Percentiles rank a stretch among this genome's conserved stretches.
Conservation (phyloP, 805 yeast genomes). For the Candida stauntonica region DNA sequence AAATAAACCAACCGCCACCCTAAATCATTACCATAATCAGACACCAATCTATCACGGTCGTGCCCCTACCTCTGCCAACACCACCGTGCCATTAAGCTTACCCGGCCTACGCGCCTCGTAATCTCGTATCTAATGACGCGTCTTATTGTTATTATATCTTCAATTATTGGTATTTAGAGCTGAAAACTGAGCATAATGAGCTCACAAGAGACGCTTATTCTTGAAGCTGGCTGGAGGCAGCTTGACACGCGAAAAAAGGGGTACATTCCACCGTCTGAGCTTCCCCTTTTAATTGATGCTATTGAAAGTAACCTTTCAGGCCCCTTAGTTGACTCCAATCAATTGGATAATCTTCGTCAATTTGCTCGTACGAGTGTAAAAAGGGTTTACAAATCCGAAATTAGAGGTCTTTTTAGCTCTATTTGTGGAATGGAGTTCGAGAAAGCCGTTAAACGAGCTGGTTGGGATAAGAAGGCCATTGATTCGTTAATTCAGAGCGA, state of each 20-base stretch:
- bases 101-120: no score
- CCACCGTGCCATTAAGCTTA: no score
- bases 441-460: constrained; percentile 24
- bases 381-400: constrained; percentile 31
- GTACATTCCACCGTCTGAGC: constrained; percentile 19
- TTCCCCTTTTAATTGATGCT: constrained; percentile 20
- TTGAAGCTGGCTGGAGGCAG: constrained; percentile 24
- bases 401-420: constrained; percentile 28
- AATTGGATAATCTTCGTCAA: constrained; percentile 25
- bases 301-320: constrained; percentile 20
- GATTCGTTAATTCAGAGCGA: constrained; percentile 2
- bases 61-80: no score
- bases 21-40: no score
- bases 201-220: constrained; percentile 3
- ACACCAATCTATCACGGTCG: no score
- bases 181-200: no score
- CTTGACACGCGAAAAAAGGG: constrained; percentile 17
- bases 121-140: no score
- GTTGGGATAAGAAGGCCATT: constrained; percentile 10
- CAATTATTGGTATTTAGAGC: no score
- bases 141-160: no score
- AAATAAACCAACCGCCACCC: no score
- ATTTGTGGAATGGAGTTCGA: constrained; percentile 30
- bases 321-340: constrained; percentile 27
- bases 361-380: constrained; percentile 29